phyloP scores from a whole-genome alignment of 768 basidiomycete species.

The Auriculariales sp. region DNA sequence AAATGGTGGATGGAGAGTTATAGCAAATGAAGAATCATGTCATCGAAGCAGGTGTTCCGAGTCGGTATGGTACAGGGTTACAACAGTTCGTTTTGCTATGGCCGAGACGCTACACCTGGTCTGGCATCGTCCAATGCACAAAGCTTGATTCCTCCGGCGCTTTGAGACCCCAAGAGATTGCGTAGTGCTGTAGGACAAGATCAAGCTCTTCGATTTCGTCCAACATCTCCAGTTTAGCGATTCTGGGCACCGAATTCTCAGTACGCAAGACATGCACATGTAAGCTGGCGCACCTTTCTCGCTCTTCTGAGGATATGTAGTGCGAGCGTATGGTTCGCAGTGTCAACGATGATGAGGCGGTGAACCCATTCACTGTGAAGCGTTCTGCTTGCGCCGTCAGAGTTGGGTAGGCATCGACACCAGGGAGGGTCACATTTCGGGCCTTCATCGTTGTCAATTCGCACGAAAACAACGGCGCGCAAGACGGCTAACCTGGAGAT shows the following conservation, averaged over 20 bases:
- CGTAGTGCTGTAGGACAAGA: conserved; percentile 80
- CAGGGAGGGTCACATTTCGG: conserved; percentile 61
- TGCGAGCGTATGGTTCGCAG: conserved; percentile 52
- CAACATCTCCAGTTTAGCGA: conserved; percentile 68
- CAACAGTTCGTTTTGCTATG: no score
- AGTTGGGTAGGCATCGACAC: conserved; percentile 47
- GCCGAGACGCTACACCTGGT: no score
- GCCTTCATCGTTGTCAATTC: conserved; percentile 27
- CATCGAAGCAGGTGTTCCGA: no score
- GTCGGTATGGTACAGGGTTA: no score
- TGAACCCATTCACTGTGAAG: conserved; percentile 45
- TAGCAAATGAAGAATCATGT: no score
- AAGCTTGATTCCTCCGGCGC: conserved; percentile 1
- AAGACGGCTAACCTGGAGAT: conserved; percentile 47
- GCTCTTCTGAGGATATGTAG: conserved; percentile 34
- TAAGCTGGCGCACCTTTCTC: conserved; percentile 33
- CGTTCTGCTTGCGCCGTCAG: conserved; percentile 41
- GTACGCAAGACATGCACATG: not conserved
- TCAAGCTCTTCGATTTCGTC: conserved; percentile 94
- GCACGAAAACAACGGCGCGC: not conserved
- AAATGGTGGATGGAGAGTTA: no score
- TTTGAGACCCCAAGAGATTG: conserved; percentile 57
- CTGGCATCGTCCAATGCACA: no score
- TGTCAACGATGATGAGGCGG: conserved; percentile 38
- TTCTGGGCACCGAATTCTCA: conserved; percentile 25